Evolutionary conservation across 176 grass and related monocot species (phyloP).

Genomic region (Oryza meyeriana): DNA sequence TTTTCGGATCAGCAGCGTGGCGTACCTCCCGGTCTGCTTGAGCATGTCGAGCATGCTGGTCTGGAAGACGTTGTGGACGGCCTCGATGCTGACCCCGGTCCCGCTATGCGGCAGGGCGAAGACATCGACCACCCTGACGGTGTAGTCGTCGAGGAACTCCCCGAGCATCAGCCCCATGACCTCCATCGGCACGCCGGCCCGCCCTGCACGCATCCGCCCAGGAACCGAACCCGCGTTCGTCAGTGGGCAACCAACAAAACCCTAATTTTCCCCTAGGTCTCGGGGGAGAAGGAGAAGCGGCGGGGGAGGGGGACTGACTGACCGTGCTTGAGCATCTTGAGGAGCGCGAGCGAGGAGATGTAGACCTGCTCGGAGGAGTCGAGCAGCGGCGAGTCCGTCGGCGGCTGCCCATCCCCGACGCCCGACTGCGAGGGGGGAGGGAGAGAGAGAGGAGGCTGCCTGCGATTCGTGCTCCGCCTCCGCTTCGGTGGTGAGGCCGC

Average conservation of each 20-base stretch:
- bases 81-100: conserved; percentile 91
- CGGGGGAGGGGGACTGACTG: neutral
- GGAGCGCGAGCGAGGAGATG: conserved; percentile 97
- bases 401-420: conserved; percentile 88
- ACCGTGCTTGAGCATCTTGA: conserved; percentile 99
- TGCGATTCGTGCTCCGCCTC: neutral
- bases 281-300: neutral
- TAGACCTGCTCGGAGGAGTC: conserved; percentile 99
- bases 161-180: conserved; percentile 98
- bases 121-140: conserved; percentile 90
- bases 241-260: neutral
- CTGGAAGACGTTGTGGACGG: conserved; percentile 94
- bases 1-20: neutral
- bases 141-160: conserved; percentile 97
- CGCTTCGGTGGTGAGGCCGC: no score
- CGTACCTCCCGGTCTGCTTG: conserved; percentile 93
- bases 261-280: neutral
- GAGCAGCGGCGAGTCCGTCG: conserved; percentile 85
- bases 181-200: conserved; percentile 97
- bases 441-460: no score
- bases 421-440: neutral
- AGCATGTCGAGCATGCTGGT: conserved; percentile 99
- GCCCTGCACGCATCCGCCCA: conserved; percentile 50
- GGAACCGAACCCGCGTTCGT: no score
- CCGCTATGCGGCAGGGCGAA: conserved; percentile 99